Base-by-base conservation (phyloP, 2,329 filamentous ascomycete species). In the Colletotrichum sp. region DNA sequence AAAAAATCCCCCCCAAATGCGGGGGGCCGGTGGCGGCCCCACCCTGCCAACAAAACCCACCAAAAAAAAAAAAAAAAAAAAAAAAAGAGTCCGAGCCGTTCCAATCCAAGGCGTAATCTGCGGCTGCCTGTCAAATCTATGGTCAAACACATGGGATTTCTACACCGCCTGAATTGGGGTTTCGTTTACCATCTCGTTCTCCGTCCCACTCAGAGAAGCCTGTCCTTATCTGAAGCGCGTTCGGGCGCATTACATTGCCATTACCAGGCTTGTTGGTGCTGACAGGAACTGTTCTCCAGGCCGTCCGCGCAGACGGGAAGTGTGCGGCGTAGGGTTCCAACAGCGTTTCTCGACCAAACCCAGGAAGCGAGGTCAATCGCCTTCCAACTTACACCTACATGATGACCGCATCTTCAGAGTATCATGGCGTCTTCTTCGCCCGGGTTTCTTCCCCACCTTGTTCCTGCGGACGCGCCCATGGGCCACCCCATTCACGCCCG, bases 381-480 rank as follows among this genome's bases (percentile, higher is more conserved):
- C 55, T 59, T 76, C 66, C 64, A 71, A 65, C 75, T 36, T 66
- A 73, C 71, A 75, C 39, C 19, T 49, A 49, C 39, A 49, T 74
- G 75, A 77, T 75, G 75, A 77, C 75, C 75, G 75, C 75, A 75
- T 77, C 61, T 75, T 39, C 71, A 57, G 62, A 75, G 36, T 64
- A 66, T 71, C 75, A 77, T 76, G 65, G 74, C 49, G 71, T 70
- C 34, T 61, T 59, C 34, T 34, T 32, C 64, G 61, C 29, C 74
- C 49, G 30, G 49, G 29, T 44, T 34, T 39, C 61, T 63, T 75
- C 71, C 49, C 61, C 75, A 75, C 71, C 66, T 22, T 66, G 19
- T 57, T 30, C 66, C 30, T 66, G 34, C 62, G 29, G 71, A 61
- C 71, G 65, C 36, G 62, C 52, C 61, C 65, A 63, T 71, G 44